These are phyloP conservation scores for Lentinula novae-zelandiae DNA, from an alignment of 1,284 basidiomycete genomes.

Conservation along the genomic window DNA sequence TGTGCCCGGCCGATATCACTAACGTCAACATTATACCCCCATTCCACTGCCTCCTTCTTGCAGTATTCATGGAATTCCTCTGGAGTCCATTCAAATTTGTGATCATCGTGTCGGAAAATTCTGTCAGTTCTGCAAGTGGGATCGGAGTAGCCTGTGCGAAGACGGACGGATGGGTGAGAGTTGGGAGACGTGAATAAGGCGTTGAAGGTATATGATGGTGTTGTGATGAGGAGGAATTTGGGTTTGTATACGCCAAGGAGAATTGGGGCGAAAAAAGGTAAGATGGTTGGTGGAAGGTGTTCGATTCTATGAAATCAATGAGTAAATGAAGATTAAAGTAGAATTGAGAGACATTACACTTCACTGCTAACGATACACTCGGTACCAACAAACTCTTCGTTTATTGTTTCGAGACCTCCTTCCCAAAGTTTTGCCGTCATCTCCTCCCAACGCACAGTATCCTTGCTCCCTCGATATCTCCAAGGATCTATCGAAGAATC, in stretches of 20 bases:
- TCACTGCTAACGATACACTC: slow-evolving; percentile 88
- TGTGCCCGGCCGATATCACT: slow-evolving; percentile 52
- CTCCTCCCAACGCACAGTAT: slow-evolving; percentile 65
- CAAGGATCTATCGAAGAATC: slow-evolving; percentile 7
- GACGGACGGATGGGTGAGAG: slow-evolving; percentile 37
- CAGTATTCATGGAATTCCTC: slow-evolving; percentile 82
- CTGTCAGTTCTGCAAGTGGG: slow-evolving; percentile 73
- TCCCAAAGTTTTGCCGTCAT: slow-evolving; percentile 76
- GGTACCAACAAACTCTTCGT: slow-evolving; percentile 66
- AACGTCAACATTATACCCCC: slow-evolving; percentile 65
- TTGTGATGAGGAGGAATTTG: slow-evolving; percentile 77
- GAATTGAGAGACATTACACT: slow-evolving; percentile 52
- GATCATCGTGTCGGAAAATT: slow-evolving; percentile 78
- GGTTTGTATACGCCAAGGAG: slow-evolving; percentile 86
- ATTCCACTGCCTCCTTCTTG: slow-evolving; percentile 51
- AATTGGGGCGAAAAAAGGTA: slow-evolving; percentile 77
- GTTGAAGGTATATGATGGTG: slow-evolving; percentile 90
- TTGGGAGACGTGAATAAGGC: slow-evolving; percentile 73
- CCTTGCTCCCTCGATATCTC: slow-evolving; percentile 5
- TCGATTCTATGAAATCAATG: slow-evolving; percentile 63
- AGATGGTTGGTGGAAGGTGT: slow-evolving; percentile 69
- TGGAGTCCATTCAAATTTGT: slow-evolving; percentile 91
- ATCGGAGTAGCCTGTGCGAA: slow-evolving; percentile 59
- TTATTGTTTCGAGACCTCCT: slow-evolving; percentile 76
- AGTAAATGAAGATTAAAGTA: slow-evolving; percentile 1